Conservation (phyloP, 2,329 filamentous ascomycete species). For the Fusarium solani-melongenae region DNA sequence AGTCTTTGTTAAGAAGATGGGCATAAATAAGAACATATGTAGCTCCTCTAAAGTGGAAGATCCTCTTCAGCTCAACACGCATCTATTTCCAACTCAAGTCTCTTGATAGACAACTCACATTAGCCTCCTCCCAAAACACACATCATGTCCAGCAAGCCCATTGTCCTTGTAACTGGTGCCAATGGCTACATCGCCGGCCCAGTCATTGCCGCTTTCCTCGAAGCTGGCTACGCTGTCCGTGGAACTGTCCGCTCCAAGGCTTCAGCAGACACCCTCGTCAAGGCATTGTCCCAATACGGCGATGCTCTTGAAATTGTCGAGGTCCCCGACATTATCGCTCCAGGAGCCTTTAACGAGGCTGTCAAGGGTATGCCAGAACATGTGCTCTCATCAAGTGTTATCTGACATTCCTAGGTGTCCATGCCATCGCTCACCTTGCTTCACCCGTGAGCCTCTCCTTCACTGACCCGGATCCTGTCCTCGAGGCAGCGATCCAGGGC, state of each 20-base stretch:
- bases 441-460: slow-evolving; percentile 33
- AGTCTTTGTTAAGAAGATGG: not conserved
- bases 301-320: slow-evolving; percentile 38
- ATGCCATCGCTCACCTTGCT: slow-evolving; percentile 40
- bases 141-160: slow-evolving; percentile 35
- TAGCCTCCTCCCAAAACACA: not conserved
- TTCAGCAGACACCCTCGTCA: slow-evolving; percentile 31
- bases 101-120: not conserved
- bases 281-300: slow-evolving; percentile 32
- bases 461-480: slow-evolving; percentile 34
- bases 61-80: not conserved
- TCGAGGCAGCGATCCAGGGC: slow-evolving; percentile 33
- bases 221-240: slow-evolving; percentile 52
- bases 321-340: slow-evolving; percentile 49
- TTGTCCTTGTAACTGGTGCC: slow-evolving; percentile 52
- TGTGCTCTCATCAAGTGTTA: not conserved
- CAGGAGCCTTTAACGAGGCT: slow-evolving; percentile 50
- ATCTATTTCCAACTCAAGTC: not conserved
- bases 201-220: slow-evolving; percentile 50
- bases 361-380: slow-evolving; percentile 40
- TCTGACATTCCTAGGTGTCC: slow-evolving; percentile 25
- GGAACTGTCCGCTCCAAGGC: slow-evolving; percentile 50
- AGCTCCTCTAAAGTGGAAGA: not conserved
- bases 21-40: not conserved
- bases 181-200: slow-evolving; percentile 54